Conservation (phyloP, 2,329 filamentous ascomycete genomes). For the Venturiaceae sp. region DNA sequence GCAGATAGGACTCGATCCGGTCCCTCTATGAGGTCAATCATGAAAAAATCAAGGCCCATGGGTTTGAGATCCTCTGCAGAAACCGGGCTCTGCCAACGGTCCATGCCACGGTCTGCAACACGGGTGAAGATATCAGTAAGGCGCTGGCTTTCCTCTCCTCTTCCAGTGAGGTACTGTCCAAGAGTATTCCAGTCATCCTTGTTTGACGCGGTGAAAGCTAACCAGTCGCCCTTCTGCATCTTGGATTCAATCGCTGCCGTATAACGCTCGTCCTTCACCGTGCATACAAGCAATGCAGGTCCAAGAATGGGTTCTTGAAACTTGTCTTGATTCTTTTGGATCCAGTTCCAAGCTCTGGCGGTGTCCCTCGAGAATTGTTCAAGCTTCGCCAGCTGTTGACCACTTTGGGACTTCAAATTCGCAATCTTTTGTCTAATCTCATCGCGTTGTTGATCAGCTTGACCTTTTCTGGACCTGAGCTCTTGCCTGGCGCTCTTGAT, state of each 20-base stretch:
- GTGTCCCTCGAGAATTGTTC: slow-evolving; percentile 52
- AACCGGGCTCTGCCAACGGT: slow-evolving; percentile 46
- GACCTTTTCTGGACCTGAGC: slow-evolving; percentile 25
- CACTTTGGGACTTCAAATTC: slow-evolving; percentile 62
- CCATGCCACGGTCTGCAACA: slow-evolving; percentile 46
- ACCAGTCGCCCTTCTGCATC: slow-evolving; percentile 42
- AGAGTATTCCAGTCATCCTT: slow-evolving; percentile 65
- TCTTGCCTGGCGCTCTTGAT: slow-evolving; percentile 32
- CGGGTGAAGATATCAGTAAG: slow-evolving; percentile 65
- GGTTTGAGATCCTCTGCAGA: slow-evolving; percentile 42
- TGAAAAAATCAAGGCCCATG: slow-evolving; percentile 69
- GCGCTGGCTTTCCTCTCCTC: slow-evolving; percentile 33
- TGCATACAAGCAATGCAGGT: slow-evolving; percentile 71
- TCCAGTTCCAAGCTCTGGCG: slow-evolving; percentile 68
- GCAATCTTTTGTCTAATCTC: slow-evolving; percentile 28
- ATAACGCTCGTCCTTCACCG: slow-evolving; percentile 62
- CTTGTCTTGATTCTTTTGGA: slow-evolving; percentile 56
- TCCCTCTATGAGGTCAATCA: slow-evolving; percentile 68
- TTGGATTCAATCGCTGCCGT: slow-evolving; percentile 50
- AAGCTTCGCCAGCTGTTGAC: slow-evolving; percentile 62
- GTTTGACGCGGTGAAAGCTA: slow-evolving; percentile 66
- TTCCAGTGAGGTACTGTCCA: slow-evolving; percentile 52
- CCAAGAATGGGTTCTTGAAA: slow-evolving; percentile 74
- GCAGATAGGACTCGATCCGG: slow-evolving; percentile 78
- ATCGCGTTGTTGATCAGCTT: slow-evolving; percentile 15